Evolutionary conservation across 2,329 filamentous ascomycete genomes (phyloP).

Genomic region (Arthrobotrys pseudoclavata): DNA sequence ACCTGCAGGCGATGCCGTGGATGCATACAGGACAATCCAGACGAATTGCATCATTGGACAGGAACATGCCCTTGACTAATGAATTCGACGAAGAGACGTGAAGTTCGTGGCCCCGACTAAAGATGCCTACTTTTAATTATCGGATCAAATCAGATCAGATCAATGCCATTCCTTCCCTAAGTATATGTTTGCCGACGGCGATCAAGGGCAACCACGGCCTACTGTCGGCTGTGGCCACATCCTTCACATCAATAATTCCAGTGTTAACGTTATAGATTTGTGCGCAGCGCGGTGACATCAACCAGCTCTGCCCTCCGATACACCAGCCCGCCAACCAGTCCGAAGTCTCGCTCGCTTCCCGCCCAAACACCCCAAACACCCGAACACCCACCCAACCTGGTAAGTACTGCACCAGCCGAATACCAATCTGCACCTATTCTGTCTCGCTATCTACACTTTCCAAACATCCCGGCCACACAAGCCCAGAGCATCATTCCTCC

Average conservation of each 20-base stretch:
- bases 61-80: conserved; percentile 10
- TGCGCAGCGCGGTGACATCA: conserved; percentile 13
- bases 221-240: neutral
- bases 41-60: conserved; percentile 52
- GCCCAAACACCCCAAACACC: conserved; percentile 1
- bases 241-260: neutral
- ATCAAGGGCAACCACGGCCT: neutral
- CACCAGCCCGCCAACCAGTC: neutral
- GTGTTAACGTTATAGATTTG: conserved; percentile 14
- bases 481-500: conserved; percentile 39
- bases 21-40: conserved; percentile 31
- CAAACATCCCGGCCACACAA: conserved; percentile 16
- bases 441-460: conserved; percentile 18
- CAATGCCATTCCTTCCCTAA: neutral
- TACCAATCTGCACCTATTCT: conserved; percentile 10
- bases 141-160: neutral
- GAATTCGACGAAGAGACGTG: neutral
- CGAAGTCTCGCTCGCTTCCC: conserved; percentile 29
- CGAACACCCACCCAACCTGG: neutral
- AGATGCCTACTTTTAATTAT: neutral
- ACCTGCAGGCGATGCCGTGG: conserved; percentile 50
- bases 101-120: too few relatives aligned
- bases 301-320: conserved; percentile 13
- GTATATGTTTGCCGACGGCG: neutral
- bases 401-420: neutral